Conservation (phyloP, 768 basidiomycete genomes). For the Punctularia strigosozonata region DNA sequence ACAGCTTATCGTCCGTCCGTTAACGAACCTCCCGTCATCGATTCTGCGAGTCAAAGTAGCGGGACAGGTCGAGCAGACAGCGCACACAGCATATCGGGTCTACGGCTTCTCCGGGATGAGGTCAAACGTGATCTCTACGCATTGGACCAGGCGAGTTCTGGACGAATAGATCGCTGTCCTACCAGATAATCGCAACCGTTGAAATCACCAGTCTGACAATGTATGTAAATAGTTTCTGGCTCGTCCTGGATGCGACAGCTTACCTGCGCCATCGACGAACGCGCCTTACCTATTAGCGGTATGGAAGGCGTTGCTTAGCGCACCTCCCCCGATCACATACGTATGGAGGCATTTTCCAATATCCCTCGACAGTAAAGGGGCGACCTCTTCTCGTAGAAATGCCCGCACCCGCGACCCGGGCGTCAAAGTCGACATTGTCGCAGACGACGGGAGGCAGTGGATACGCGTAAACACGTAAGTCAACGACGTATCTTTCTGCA, state of each 20-base stretch:
- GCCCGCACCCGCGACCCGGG: slow-evolving; percentile 16
- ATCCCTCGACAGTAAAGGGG: slow-evolving; percentile 3
- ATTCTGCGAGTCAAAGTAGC: too few species aligned
- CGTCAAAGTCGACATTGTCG: slow-evolving; percentile 75
- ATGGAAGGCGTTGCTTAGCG: slow-evolving; percentile 65
- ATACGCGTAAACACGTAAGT: slow-evolving; percentile 82
- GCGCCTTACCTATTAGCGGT: slow-evolving; percentile 73
- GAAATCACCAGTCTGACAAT: background rate
- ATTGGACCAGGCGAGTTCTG: slow-evolving; percentile 24
- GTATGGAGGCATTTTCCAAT: slow-evolving; percentile 31
- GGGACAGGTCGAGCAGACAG: too few species aligned
- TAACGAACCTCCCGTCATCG: too few species aligned
- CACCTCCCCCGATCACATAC: slow-evolving; percentile 34
- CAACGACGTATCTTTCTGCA: slow-evolving; percentile 1
- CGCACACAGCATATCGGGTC: too few species aligned
- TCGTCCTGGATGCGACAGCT: slow-evolving; percentile 28
- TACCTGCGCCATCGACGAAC: slow-evolving; percentile 56
- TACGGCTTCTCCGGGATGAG: slow-evolving; percentile 30
- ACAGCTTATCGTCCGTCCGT: too few species aligned
- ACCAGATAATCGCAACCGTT: slow-evolving; percentile 2
- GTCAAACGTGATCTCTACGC: slow-evolving; percentile 31
- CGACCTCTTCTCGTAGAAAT: slow-evolving; percentile 3
- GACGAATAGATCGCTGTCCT: slow-evolving; percentile 2
- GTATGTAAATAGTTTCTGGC: slow-evolving; percentile 50
- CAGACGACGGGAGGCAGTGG: slow-evolving; percentile 66